phyloP scores from a whole-genome alignment of 2,329 filamentous ascomycete species.

The Cercospora janseana region DNA sequence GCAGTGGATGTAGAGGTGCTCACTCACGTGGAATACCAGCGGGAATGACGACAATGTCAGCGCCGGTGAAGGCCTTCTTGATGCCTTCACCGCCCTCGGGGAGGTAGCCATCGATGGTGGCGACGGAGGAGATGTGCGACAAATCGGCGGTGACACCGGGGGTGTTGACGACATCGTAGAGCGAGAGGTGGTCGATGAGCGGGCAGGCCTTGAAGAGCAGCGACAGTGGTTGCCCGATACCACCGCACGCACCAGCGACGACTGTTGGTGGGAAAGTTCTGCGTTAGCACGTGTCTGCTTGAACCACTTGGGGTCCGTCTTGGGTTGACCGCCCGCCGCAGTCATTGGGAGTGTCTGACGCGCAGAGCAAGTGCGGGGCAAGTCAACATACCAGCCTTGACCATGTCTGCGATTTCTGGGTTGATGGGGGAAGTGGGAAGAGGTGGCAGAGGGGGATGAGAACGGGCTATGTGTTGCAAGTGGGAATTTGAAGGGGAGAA shows the following conservation, averaged over 20 bases:
- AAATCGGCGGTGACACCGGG: conserved; percentile 94
- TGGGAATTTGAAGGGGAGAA: conserved; percentile 5
- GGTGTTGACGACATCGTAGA: conserved; percentile 99
- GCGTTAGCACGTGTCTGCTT: conserved; percentile 11
- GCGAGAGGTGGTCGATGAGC: conserved; percentile 83
- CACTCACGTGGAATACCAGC: conserved; percentile 87
- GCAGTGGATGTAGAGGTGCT: conserved; percentile 1
- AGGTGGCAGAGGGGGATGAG: neutral
- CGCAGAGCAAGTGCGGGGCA: conserved; percentile 15
- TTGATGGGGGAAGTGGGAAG: conserved; percentile 3
- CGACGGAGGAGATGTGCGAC: conserved; percentile 91
- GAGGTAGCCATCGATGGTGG: conserved; percentile 83
- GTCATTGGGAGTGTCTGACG: no score
- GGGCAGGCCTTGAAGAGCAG: conserved; percentile 91
- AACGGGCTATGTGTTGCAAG: conserved; percentile 8
- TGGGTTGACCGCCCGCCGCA: no score
- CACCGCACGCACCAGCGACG: conserved; percentile 94
- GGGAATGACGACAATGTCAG: conserved; percentile 94
- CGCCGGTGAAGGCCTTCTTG: conserved; percentile 84
- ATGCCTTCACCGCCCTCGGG: conserved; percentile 74
- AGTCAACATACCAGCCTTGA: conserved; percentile 30
- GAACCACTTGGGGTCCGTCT: no score
- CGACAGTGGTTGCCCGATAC: conserved; percentile 98
- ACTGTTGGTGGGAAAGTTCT: conserved; percentile 46
- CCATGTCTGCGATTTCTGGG: conserved; percentile 28